Evolutionary conservation across 768 basidiomycete species (phyloP).

Genomic region (Inosperma sp.): DNA sequence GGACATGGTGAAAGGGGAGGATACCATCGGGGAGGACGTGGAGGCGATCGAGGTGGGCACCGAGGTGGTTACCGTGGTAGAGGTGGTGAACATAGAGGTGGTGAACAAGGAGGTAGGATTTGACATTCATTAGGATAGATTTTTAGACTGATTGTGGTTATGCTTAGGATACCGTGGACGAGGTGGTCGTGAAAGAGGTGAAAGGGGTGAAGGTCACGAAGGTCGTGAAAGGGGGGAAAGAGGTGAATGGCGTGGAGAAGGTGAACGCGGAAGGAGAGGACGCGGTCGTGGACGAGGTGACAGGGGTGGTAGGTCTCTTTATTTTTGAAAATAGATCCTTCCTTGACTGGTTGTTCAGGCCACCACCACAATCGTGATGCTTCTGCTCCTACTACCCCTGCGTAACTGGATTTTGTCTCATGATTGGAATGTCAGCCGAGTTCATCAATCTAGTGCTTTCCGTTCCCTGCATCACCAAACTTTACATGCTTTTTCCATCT

Average conservation of each 20-base stretch:
- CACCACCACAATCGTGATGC: constrained; percentile 7
- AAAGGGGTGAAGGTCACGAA: constrained; percentile 26
- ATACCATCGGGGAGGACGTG: constrained; percentile 23
- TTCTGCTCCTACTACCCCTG: constrained; percentile 16
- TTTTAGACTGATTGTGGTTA: background rate
- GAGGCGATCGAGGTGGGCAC: constrained; percentile 17
- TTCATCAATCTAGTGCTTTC: background rate
- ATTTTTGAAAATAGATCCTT: background rate
- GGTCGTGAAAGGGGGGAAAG: background rate
- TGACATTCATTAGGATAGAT: background rate
- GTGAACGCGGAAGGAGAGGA: constrained; percentile 33
- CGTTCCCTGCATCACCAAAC: background rate
- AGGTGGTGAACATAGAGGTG: constrained; percentile 10
- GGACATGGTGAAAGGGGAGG: constrained; percentile 31
- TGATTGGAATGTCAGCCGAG: background rate
- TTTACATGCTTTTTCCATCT: background rate
- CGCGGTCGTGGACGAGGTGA: constrained; percentile 41
- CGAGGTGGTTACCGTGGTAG: constrained; percentile 20
- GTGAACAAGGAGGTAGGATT: constrained; percentile 14
- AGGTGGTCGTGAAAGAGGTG: constrained; percentile 40
- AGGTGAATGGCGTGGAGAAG: constrained; percentile 13
- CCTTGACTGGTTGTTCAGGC: background rate
- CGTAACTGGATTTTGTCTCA: constrained; percentile 9
- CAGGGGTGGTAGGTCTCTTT: constrained; percentile 14
- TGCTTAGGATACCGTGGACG: constrained; percentile 20